These are phyloP conservation scores for Tolypocladium amazonense DNA, from an alignment of 2,329 filamentous ascomycete genomes.

Conservation along the genomic window DNA sequence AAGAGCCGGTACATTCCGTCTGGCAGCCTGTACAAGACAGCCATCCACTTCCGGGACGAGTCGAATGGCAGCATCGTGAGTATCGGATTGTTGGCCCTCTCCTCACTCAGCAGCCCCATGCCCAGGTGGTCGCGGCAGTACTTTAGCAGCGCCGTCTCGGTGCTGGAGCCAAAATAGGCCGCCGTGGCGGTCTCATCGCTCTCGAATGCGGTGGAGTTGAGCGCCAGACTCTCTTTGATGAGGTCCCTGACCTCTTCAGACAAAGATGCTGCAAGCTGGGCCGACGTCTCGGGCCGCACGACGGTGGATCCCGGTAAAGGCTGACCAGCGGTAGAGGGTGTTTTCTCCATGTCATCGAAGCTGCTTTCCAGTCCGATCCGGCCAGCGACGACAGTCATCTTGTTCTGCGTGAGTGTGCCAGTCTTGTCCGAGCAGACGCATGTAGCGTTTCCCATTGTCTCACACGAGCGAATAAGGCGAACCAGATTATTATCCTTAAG, in stretches of 20 bases:
- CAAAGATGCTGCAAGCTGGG: constrained; percentile 17
- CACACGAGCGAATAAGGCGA: constrained; percentile 46
- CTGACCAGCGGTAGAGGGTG: constrained; percentile 7
- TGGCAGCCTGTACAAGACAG: constrained; percentile 36
- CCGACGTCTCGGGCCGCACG: constrained; percentile 15
- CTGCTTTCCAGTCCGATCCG: constrained; percentile 33
- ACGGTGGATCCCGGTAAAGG: constrained; percentile 11
- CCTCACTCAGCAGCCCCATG: constrained; percentile 32
- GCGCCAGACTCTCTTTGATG: constrained; percentile 27
- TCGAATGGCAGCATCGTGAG: constrained; percentile 43
- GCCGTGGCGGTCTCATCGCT: constrained; percentile 24
- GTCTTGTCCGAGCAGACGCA: constrained; percentile 58
- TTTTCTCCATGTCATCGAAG: constrained; percentile 24
- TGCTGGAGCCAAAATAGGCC: constrained; percentile 42
- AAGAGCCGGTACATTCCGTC: constrained; percentile 37
- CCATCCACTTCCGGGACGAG: constrained; percentile 46
- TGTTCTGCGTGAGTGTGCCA: constrained; percentile 53
- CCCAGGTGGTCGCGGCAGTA: constrained; percentile 39
- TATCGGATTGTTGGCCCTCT: constrained; percentile 33
- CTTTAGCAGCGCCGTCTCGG: constrained; percentile 41
- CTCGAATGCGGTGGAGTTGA: constrained; percentile 46
- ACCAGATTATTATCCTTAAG: constrained; percentile 53
- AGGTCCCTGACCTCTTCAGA: constrained; percentile 22
- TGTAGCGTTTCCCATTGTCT: constrained; percentile 55
- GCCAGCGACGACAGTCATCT: constrained; percentile 50